A percentile compares a stretch with the other conserved stretches of the same genome.
phyloP scores from a whole-genome alignment of 805 yeast genomes.

The Candida pini region DNA sequence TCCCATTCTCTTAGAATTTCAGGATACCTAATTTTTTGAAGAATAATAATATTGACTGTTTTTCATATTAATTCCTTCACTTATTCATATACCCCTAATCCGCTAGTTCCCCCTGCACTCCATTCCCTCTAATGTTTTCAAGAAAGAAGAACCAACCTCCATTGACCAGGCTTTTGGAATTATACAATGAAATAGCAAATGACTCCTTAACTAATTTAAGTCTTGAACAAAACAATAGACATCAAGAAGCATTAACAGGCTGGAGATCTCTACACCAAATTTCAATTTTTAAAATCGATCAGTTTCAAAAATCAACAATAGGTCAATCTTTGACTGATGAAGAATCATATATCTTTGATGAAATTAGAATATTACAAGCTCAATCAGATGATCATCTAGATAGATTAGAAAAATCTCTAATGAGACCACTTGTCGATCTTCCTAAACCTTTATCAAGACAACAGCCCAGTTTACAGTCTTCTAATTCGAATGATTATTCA shows the following conservation, averaged over 20 bases:
- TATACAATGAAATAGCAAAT: slow-evolving; percentile 60
- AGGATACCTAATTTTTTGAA: too few relatives aligned
- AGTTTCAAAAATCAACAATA: slow-evolving; percentile 38
- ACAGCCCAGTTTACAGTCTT: slow-evolving; percentile 10
- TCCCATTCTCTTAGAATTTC: too few relatives aligned
- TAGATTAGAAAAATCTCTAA: slow-evolving; percentile 23
- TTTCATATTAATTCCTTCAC: too few relatives aligned
- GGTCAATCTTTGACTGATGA: slow-evolving; percentile 35
- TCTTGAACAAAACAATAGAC: slow-evolving; percentile 48
- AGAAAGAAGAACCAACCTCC: slow-evolving; percentile 59
- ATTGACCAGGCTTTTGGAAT: slow-evolving; percentile 50
- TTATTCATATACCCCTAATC: too few relatives aligned
- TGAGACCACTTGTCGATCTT: slow-evolving; percentile 6
- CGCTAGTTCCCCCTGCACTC: too few relatives aligned
- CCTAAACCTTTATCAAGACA: slow-evolving; percentile 4
- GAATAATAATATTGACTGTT: too few relatives aligned
- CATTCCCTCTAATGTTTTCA: slow-evolving; percentile 34
- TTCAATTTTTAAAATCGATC: slow-evolving; percentile 49
- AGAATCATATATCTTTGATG: slow-evolving; percentile 38
- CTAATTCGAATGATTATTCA: slow-evolving; percentile 10
- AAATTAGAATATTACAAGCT: slow-evolving; percentile 30
- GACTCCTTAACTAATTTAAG: slow-evolving; percentile 51
- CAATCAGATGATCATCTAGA: slow-evolving; percentile 35
- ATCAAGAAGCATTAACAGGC: slow-evolving; percentile 57
- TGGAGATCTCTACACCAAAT: slow-evolving; percentile 71